Evolutionary conservation across 2,329 filamentous ascomycete genomes (phyloP), one percentile per base, ranked within the genome.

Genomic region (Colletotrichum zoysiae): DNA sequence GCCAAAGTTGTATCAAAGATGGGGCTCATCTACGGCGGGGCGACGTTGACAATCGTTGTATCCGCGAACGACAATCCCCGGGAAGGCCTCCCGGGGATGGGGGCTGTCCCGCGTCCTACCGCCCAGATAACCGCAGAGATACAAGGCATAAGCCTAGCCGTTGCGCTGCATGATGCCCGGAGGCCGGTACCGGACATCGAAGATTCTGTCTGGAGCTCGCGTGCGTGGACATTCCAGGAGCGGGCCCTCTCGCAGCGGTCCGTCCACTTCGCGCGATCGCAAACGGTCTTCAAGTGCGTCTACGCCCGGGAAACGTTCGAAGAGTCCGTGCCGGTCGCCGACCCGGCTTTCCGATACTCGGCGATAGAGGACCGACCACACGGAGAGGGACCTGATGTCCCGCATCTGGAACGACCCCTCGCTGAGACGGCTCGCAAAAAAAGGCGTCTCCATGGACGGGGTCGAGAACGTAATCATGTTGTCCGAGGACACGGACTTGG

Each of bases 191-290:
- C n/a, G 2, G 56, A 59, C 12, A 59, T 59, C 9, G 56, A 44
- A 12, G 11, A 20, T 16, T 66, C 64, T 12, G 64, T 44, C 20
- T 60, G 64, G 64, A 46, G 26, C 18, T 57, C 55, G 18, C 71
- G 76, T 5, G 75, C 75, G 18, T 77, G 76, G 76, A 74, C 76
- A 3, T 73, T 76, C 58, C 76, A 77, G 59, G 76, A 77, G 63
- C 68, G 76, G 9, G 59, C 73, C 12, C 72, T 77, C 7, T 74
- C 76, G 1, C 59, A 73, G 11, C 65, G 76, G 3, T 60, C 74
- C 3, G 48, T 77, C 8, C 73, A 76, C 59, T 77, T 73, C 42
- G 65, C 64, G 8, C 18, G 42, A 23, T 55, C 65, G 5, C 71
- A 76, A 46, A 73, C 76, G 44, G 44, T 70, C 16, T 76, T 70